Evolutionary conservation across 495 filamentous ascomycete species (phyloP).

Genomic region (Neurospora sp.): DNA sequence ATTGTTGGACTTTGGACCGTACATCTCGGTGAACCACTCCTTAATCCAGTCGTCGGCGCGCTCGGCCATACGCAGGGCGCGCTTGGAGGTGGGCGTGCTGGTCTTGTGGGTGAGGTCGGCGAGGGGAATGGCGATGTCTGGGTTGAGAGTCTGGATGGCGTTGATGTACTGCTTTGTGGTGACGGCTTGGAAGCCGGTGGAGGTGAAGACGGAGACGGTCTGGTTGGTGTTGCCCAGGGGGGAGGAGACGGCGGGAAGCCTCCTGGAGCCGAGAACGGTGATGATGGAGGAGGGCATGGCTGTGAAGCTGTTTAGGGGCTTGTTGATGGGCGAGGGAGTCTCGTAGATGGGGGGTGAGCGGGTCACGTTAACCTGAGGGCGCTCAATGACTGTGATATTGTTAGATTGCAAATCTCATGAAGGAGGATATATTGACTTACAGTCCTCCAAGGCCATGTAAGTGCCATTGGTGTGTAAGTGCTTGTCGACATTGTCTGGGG

Average conservation of each 20-base stretch:
- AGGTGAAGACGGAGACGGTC: conserved; percentile 68
- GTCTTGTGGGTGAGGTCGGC: conserved; percentile 60
- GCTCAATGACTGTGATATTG: conserved; percentile 62
- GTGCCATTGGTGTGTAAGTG: conserved; percentile 55
- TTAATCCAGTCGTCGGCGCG: conserved; percentile 74
- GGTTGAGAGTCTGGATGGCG: conserved; percentile 49
- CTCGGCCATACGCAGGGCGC: conserved; percentile 74
- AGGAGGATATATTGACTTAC: conserved; percentile 38
- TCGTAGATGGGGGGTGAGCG: conserved; percentile 32
- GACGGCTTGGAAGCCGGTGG: conserved; percentile 68
- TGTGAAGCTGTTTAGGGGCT: conserved; percentile 65
- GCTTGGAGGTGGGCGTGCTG: conserved; percentile 49
- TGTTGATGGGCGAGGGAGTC: conserved; percentile 26
- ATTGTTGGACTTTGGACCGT: conserved; percentile 22
- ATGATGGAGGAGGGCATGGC: conserved; percentile 39
- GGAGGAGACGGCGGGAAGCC: conserved; percentile 62
- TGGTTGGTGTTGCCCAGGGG: conserved; percentile 63
- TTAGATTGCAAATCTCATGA: conserved; percentile 7
- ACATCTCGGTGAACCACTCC: conserved; percentile 55
- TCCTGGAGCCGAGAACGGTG: conserved; percentile 70
- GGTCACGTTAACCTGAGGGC: conserved; percentile 35
- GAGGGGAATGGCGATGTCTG: conserved; percentile 73
- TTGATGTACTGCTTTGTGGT: conserved; percentile 55
- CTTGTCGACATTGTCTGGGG: conserved; percentile 68
- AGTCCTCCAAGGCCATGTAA: conserved; percentile 86